These are phyloP conservation scores for Solanum habrochaites DNA, from an alignment of 257 asterid genomes.

Conservation along the genomic window DNA sequence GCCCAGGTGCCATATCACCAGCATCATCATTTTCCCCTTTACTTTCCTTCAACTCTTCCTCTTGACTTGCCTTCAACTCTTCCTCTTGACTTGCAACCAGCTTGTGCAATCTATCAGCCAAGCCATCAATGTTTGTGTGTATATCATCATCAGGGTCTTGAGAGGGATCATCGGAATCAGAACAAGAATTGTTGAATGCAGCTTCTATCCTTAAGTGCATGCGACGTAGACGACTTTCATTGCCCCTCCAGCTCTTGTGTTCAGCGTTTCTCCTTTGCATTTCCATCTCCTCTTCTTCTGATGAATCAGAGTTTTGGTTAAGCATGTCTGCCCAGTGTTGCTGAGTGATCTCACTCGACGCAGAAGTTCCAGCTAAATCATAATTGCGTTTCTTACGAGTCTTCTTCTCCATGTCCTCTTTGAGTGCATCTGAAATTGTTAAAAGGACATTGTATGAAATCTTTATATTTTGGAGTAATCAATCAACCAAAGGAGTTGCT, in stretches of 20 bases:
- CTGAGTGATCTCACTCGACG: background rate
- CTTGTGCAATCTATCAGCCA: background rate
- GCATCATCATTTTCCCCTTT: background rate
- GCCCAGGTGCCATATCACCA: background rate
- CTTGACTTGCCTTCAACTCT: background rate
- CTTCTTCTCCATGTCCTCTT: background rate
- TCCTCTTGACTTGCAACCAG: background rate
- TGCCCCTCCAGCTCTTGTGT: background rate
- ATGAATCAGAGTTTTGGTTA: background rate
- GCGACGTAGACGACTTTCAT: background rate
- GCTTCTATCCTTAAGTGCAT: background rate
- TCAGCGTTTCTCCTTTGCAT: background rate
- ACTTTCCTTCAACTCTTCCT: background rate
- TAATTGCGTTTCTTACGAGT: background rate
- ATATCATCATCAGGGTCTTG: background rate
- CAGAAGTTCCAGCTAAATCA: background rate
- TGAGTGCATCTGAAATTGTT: background rate
- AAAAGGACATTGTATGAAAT: background rate
- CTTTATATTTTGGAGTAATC: background rate
- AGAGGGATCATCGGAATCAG: background rate
- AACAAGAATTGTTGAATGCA: background rate
- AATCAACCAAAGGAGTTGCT: background rate
- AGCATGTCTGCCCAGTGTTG: background rate
- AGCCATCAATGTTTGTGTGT: background rate
- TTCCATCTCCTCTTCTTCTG: too few species aligned